Evolutionary conservation across 2,329 filamentous ascomycete genomes (phyloP).

Genomic region (Ophiostoma sp.): DNA sequence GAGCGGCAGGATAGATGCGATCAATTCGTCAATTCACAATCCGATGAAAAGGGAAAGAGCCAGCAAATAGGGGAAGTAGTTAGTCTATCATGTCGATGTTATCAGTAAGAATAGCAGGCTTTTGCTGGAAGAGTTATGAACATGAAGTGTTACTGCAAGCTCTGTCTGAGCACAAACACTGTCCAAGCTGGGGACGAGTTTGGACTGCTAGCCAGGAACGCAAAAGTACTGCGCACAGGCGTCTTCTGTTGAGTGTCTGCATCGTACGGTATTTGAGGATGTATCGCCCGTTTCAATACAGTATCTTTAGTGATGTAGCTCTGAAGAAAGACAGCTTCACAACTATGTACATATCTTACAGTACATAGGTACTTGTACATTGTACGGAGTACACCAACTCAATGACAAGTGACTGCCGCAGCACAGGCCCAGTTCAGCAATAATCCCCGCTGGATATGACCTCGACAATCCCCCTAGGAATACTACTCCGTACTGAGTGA

Average conservation of each 20-base stretch:
- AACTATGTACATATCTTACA: neutral
- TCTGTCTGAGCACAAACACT: neutral
- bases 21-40: neutral
- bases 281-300: too few relatives aligned
- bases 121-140: neutral
- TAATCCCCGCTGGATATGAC: conserved; percentile 6
- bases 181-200: neutral
- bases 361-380: neutral
- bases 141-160: too few relatives aligned
- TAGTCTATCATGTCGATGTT: too few relatives aligned
- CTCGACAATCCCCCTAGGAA: neutral
- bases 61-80: neutral
- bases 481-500: neutral
- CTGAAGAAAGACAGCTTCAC: too few relatives aligned
- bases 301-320: too few relatives aligned
- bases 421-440: conserved; percentile 11
- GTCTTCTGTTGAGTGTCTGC: neutral
- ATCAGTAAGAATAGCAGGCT: too few relatives aligned
- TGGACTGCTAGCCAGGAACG: conserved; percentile 10
- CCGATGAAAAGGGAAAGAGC: neutral
- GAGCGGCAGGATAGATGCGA: neutral
- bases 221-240: neutral
- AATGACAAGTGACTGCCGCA: neutral
- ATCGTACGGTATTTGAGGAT: too few relatives aligned
- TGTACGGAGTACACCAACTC: too few relatives aligned